phyloP scores from a whole-genome alignment of 148 eudicot genomes.

The Limonium bicolor region DNA sequence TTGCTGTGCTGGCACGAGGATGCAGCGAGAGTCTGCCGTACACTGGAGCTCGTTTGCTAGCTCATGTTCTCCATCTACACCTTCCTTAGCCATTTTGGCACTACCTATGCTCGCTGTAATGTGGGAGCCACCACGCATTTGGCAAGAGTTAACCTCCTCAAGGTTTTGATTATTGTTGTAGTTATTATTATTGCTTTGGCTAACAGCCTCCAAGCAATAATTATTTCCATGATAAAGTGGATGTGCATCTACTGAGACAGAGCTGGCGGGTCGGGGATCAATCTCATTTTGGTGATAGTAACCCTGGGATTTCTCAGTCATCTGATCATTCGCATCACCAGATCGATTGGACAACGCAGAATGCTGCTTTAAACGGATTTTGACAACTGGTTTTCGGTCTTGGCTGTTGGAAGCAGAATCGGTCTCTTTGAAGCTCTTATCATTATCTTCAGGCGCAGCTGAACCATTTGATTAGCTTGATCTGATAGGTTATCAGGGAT shows the following conservation, averaged over 20 bases:
- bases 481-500: neutral
- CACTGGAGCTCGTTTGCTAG: conserved; percentile 75
- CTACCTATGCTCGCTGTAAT: conserved; percentile 93
- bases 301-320: conserved; percentile 34
- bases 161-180: conserved; percentile 24
- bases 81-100: conserved; percentile 49
- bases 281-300: conserved; percentile 29
- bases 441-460: conserved; percentile 13
- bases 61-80: conserved; percentile 50
- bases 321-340: conserved; percentile 29
- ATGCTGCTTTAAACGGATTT: conserved; percentile 55
- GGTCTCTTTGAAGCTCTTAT: conserved; percentile 32
- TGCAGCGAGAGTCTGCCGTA: conserved; percentile 84
- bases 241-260: conserved; percentile 77
- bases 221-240: too few species aligned
- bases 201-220: too few species aligned
- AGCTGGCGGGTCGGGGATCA: conserved; percentile 64
- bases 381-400: conserved; percentile 38
- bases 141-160: conserved; percentile 81
- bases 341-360: conserved; percentile 45
- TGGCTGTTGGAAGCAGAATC: conserved; percentile 40
- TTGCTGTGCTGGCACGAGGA: conserved; percentile 15
- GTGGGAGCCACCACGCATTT: conserved; percentile 72
- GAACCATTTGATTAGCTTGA: neutral
- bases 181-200: conserved; percentile 35